Evolutionary conservation across 2,329 filamentous ascomycete genomes (phyloP).

Genomic region (Ramularia endophylla): DNA sequence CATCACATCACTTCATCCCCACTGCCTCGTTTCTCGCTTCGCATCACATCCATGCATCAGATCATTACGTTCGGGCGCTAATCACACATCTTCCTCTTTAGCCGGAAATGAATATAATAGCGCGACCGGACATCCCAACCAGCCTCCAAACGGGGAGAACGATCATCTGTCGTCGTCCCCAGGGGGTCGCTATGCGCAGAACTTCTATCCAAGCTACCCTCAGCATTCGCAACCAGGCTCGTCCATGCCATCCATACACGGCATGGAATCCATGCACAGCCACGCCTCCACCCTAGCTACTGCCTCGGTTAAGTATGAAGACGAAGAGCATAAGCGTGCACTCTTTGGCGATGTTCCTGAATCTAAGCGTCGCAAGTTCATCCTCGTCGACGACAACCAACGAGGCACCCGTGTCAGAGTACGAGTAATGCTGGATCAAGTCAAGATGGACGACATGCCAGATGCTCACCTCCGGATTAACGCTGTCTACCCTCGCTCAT

Average conservation of each 20-base stretch:
- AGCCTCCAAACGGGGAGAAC: constrained; percentile 52
- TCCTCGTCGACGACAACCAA: constrained; percentile 85
- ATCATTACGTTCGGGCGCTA: constrained; percentile 33
- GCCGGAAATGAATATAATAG: constrained; percentile 56
- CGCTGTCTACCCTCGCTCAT: constrained; percentile 84
- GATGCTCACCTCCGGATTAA: constrained; percentile 89
- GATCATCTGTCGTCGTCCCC: constrained; percentile 46
- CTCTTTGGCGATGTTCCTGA: constrained; percentile 87
- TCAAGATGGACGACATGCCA: constrained; percentile 92
- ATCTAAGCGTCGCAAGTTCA: constrained; percentile 91
- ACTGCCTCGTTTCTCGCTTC: constrained; percentile 25
- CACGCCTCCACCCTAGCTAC: constrained; percentile 28
- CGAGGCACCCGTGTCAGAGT: constrained; percentile 77
- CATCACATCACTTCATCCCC: constrained; percentile 12
- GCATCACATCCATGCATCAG: constrained; percentile 23
- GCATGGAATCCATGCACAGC: constrained; percentile 42
- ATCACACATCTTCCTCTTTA: constrained; percentile 37
- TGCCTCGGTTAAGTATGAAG: constrained; percentile 42
- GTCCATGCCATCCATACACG: constrained; percentile 61
- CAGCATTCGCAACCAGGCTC: constrained; percentile 51
- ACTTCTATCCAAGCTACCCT: constrained; percentile 68
- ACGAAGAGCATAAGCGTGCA: constrained; percentile 56
- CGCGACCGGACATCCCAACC: constrained; percentile 59
- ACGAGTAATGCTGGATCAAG: constrained; percentile 84
- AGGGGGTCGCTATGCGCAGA: constrained; percentile 67